These are phyloP conservation scores for Aspergillus ustus DNA, from an alignment of 2,329 filamentous ascomycete species.

Conservation along the genomic window DNA sequence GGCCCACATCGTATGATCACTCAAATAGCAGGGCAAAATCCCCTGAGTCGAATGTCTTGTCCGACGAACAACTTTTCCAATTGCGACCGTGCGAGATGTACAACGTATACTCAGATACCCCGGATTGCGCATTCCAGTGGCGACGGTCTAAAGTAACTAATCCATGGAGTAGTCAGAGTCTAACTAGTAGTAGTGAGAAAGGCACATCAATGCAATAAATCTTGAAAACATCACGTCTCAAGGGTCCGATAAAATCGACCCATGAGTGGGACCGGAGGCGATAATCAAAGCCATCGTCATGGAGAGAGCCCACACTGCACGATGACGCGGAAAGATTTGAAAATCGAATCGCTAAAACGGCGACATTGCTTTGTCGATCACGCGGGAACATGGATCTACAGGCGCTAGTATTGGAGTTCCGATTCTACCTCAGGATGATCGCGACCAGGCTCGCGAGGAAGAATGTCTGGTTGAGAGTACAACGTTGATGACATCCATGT, in stretches of 20 bases:
- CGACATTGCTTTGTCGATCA: conserved; percentile 29
- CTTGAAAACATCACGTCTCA: not conserved
- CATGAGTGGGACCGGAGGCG: not conserved
- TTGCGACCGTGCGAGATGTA: not conserved
- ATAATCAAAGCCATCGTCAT: not conserved
- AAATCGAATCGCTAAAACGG: conserved; percentile 19
- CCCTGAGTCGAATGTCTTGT: not conserved
- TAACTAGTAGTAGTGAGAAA: not conserved
- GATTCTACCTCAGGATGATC: not conserved
- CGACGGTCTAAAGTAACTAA: no score
- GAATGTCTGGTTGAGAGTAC: no score
- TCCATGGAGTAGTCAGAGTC: not conserved
- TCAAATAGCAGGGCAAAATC: not conserved
- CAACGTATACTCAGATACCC: not conserved
- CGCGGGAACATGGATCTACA: conserved; percentile 31
- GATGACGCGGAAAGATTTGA: conserved; percentile 13
- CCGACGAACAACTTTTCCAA: not conserved
- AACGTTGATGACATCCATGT: no score
- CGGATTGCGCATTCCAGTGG: no score
- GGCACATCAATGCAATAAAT: not conserved
- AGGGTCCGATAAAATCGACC: not conserved
- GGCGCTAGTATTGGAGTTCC: conserved; percentile 11
- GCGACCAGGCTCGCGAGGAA: no score
- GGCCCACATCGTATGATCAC: not conserved
- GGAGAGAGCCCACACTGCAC: not conserved